Base-by-base conservation (phyloP, 2,329 filamentous ascomycete species). In the Gnomoniopsis sp. region DNA sequence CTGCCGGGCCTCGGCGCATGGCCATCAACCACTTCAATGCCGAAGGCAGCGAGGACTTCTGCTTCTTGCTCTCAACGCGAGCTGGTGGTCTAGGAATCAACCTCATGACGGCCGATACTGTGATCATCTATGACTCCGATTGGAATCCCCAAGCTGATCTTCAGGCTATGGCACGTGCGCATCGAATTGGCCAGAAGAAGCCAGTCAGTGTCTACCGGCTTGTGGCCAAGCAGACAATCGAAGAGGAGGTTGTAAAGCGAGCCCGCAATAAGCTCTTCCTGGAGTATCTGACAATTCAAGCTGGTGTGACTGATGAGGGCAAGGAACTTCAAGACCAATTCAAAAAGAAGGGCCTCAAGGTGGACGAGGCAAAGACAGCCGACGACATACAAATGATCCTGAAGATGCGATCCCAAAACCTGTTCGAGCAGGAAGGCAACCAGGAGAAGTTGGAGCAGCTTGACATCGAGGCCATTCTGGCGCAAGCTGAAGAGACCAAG, bases 91-190 rank as follows among this genome's bases (percentile, higher is more conserved):
- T 99, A n/a, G 95, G 95, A 62, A 99, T 99, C 79, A 99, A 99
- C 68, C 76, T 99, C 55, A 99, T 98, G 91, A 98, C 95, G 23
- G 95, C 95, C 8, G 96, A 99, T 69, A 99, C 95, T 0, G 95
- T 99, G 64, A 88, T 99, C 67, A 88, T 99, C 48, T 99, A 98
- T 68, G 96, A 99, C 72, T 98, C 95, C 0, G 93, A 97, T 69
- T 99, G 96, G 95, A 99, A 99, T 66, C 96, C 95, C 19, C 95
- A 99, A 72, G 95, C 95, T 7, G 96, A 99, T 78, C 78, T 99
- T 65, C 95, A 99, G 72, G 95, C 95, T 44, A 99, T 99, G 95
- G 95, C 95, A 59, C 89, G 95, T 74, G 96, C 96, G 59, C 96
- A 99, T 75, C 90, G 95, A 72, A 99, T 99, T 64, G 95, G 95